A percentile compares a stretch with the other conserved stretches of the same genome.
Conservation (phyloP, 192 early-diverging fungal genomes). For the Backusella liffmaniae region DNA sequence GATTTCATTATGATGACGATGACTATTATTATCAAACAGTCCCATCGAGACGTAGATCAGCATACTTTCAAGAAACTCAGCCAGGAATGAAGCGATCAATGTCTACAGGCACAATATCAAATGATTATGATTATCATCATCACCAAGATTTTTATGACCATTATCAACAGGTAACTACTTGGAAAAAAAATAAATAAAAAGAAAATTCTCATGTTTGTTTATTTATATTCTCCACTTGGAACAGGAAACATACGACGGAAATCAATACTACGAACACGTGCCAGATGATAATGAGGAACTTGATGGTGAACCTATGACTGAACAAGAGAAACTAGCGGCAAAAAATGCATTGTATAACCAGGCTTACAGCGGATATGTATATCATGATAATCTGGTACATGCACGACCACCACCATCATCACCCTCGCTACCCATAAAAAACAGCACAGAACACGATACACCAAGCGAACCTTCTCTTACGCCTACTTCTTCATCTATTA, state of each 20-base stretch:
- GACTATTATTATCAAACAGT: not conserved
- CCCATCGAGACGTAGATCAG: not conserved
- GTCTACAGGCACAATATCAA: not conserved
- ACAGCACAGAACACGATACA: not conserved
- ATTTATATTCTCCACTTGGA: not conserved
- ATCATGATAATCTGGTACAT: not conserved
- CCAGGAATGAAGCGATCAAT: not conserved
- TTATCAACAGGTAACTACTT: not conserved
- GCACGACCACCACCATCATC: not conserved
- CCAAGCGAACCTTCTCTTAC: not conserved
- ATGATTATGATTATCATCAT: not conserved
- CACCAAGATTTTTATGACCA: not conserved
- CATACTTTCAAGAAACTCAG: not conserved
- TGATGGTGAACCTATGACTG: conserved; percentile 13
- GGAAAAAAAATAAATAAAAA: too few relatives aligned
- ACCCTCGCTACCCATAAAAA: not conserved
- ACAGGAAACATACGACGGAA: not conserved
- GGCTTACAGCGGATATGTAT: not conserved
- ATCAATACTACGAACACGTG: conserved; percentile 3
- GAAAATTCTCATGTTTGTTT: conserved; percentile 1
- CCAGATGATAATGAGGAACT: not conserved
- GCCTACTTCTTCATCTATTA: not conserved
- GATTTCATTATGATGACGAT: not conserved
- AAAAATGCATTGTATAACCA: conserved; percentile 8
- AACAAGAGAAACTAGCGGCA: not conserved